A percentile compares a stretch with the other conserved stretches of the same genome.
phyloP scores from a whole-genome alignment of 495 filamentous ascomycete species.

The Chaetomium tenue region DNA sequence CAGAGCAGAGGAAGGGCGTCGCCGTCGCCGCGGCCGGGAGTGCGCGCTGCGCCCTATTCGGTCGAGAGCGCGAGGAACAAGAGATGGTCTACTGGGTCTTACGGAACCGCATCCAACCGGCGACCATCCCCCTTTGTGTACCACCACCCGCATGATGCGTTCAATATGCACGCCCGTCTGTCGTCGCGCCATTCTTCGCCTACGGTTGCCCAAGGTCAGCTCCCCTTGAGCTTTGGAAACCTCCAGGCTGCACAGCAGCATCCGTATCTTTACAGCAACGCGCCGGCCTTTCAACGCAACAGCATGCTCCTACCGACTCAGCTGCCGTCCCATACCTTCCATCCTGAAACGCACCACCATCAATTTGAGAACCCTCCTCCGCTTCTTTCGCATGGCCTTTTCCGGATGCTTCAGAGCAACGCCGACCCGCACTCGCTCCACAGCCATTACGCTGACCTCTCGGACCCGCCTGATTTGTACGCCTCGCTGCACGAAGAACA shows the following conservation, averaged over 20 bases:
- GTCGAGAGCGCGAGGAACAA: slow-evolving; percentile 61
- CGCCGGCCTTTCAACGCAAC: slow-evolving; percentile 44
- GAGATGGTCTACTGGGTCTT: slow-evolving; percentile 70
- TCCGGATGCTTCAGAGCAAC: slow-evolving; percentile 68
- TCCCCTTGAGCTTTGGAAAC: slow-evolving; percentile 54
- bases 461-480: slow-evolving; percentile 70
- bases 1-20: slow-evolving; percentile 61
- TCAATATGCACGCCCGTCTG: slow-evolving; percentile 45
- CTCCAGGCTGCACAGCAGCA: slow-evolving; percentile 54
- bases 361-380: slow-evolving; percentile 55
- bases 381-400: slow-evolving; percentile 61
- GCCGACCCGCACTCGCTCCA: slow-evolving; percentile 60
- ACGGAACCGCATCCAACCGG: slow-evolving; percentile 51
- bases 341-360: slow-evolving; percentile 49
- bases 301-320: slow-evolving; percentile 50
- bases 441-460: slow-evolving; percentile 61
- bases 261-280: slow-evolving; percentile 51
- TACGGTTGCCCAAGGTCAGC: slow-evolving; percentile 51
- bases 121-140: slow-evolving; percentile 56
- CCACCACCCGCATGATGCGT: slow-evolving; percentile 51
- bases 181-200: slow-evolving; percentile 55
- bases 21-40: slow-evolving; percentile 61
- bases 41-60: slow-evolving; percentile 63
- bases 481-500: slow-evolving; percentile 66
- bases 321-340: slow-evolving; percentile 48